A percentile compares a stretch with the other conserved stretches of the same genome.
phyloP scores from a whole-genome alignment of 768 basidiomycete species.

The Leccinum truebloodii region DNA sequence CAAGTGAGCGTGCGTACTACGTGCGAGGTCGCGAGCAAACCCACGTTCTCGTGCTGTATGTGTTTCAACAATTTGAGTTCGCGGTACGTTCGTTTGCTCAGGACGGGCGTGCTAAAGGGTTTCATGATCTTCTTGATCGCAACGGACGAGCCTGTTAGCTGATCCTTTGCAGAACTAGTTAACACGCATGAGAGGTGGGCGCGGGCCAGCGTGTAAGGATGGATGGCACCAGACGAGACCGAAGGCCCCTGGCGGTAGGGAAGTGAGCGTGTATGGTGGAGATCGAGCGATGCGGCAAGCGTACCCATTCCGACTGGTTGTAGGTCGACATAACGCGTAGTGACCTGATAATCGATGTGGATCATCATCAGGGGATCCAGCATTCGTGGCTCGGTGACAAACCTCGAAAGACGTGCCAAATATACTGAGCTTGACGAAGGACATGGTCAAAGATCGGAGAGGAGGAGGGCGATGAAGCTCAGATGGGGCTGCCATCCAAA shows the following conservation, averaged over 20 bases:
- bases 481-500: slow-evolving; percentile 9
- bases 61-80: slow-evolving; percentile 98
- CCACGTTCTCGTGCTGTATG: slow-evolving; percentile 95
- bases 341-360: slow-evolving; percentile 54
- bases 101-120: slow-evolving; percentile 97
- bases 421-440: slow-evolving; percentile 97
- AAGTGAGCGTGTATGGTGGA: slow-evolving; percentile 19
- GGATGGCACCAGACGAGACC: slow-evolving; percentile 88
- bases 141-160: slow-evolving; percentile 89
- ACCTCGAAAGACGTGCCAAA: slow-evolving; percentile 99
- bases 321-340: slow-evolving; percentile 97
- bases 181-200: slow-evolving; percentile 14
- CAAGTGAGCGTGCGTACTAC: background rate
- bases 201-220: background rate
- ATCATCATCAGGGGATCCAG: slow-evolving; percentile 25
- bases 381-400: slow-evolving; percentile 17
- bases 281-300: slow-evolving; percentile 30
- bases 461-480: slow-evolving; percentile 3
- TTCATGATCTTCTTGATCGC: slow-evolving; percentile 99
- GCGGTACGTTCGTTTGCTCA: slow-evolving; percentile 95
- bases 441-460: slow-evolving; percentile 49
- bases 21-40: slow-evolving; percentile 28
- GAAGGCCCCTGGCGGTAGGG: slow-evolving; percentile 66
- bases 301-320: slow-evolving; percentile 99
- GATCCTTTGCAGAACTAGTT: slow-evolving; percentile 87